Evolutionary conservation across 1,284 basidiomycete species (phyloP), one percentile per base, ranked within the genome.

Genomic region (Erythrobasidium hasegawianum): DNA sequence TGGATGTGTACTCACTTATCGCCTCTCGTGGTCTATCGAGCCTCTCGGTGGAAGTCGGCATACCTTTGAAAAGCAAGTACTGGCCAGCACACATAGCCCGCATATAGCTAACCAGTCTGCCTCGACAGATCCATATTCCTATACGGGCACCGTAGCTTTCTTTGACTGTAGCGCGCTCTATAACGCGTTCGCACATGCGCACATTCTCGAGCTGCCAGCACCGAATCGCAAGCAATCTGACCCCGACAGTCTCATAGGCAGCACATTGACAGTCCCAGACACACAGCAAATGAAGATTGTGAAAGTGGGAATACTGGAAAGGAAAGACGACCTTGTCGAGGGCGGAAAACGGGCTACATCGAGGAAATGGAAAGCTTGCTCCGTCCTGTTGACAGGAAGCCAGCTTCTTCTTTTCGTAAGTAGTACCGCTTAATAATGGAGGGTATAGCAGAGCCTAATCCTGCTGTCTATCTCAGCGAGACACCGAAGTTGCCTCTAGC

Each of bases 1-100:
- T 95, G 43, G 94, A 97, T 76, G 89, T 91, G 1, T 97, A 97
- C 79, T 88, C 87, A 76, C 83, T 96, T 61, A 97, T 97, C 71
- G 84, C 84, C 10, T 74, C 89, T 83, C 84, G 87, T 71, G 79
- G 87, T 57, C 81, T 94, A 13, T 83, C 81, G 57, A 85, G 86
- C 45, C 82, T 97, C 54, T 86, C 88, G 22, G 83, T 90, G n/a
- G 82, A 90, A 62, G 83, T 93, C 18, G 83, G 84, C 64, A 82
- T 95, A 54, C 85, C 90, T 1, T 72, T 59, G 13, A 69, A 70
- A 14, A 72, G 72, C 56, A 18, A 22, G 62, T 50, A 22, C 26
- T 2, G 14, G 14, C 13, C 1, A n/a, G n/a, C n/a, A n/a, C n/a
- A n/a, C n/a, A n/a, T n/a, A n/a, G n/a, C n/a, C n/a, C n/a, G n/a